Conservation (phyloP, 345 rosid species). For the Turritis glabra region DNA sequence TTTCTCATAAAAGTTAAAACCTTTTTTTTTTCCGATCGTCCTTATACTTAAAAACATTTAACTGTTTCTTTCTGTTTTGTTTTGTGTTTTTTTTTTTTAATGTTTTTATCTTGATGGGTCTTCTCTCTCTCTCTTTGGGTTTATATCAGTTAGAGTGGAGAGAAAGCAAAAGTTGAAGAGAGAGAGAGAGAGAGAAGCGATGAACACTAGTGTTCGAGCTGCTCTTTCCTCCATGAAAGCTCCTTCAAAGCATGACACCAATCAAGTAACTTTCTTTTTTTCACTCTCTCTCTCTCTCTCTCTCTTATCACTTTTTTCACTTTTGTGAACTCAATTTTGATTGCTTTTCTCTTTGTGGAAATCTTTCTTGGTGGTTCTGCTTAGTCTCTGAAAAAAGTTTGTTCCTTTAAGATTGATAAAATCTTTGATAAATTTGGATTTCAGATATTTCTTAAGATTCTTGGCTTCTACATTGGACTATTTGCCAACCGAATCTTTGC, state of each 20-base stretch:
- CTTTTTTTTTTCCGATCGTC: too few species aligned
- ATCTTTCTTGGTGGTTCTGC: slow-evolving; percentile 19
- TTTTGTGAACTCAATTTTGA: slow-evolving; percentile 15
- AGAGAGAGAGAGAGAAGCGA: slow-evolving; percentile 40
- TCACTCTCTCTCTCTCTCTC: background rate
- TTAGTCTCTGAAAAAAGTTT: slow-evolving; percentile 32
- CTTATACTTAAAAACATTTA: too few species aligned
- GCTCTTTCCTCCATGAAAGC: slow-evolving; percentile 70
- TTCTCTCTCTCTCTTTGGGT: slow-evolving; percentile 19
- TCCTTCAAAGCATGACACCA: slow-evolving; percentile 53
- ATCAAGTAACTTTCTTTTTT: slow-evolving; percentile 47
- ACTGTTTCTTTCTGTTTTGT: slow-evolving; percentile 32
- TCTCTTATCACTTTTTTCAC: background rate
- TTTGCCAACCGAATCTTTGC: slow-evolving; percentile 23
- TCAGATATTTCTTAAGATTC: slow-evolving; percentile 33
- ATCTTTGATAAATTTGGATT: background rate
- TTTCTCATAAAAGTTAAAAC: too few species aligned
- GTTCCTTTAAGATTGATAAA: slow-evolving; percentile 23
- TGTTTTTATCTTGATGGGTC: slow-evolving; percentile 29
- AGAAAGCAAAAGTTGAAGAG: slow-evolving; percentile 31
- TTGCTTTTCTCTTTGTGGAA: slow-evolving; percentile 8
- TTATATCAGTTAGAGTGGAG: slow-evolving; percentile 35
- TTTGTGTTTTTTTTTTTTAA: slow-evolving; percentile 1
- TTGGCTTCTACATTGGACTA: slow-evolving; percentile 39
- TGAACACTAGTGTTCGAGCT: slow-evolving; percentile 75